These are phyloP conservation scores for Nemania bipapillata DNA, from an alignment of 2,329 filamentous ascomycete genomes.

Conservation along the genomic window DNA sequence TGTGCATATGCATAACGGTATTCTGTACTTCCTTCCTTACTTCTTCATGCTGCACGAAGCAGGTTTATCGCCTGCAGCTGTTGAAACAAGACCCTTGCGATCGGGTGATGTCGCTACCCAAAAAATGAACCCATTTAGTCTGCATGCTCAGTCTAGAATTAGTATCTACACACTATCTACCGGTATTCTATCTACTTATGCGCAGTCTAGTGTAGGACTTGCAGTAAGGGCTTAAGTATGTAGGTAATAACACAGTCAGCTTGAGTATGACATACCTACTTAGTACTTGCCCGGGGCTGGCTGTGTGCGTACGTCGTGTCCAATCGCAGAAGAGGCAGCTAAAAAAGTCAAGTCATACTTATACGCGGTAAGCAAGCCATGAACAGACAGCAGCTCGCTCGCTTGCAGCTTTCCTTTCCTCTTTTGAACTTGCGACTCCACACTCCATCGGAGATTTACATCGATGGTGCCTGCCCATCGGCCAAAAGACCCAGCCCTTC, in stretches of 20 bases:
- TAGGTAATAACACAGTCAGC: constrained; percentile 20
- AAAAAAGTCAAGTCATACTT: not conserved
- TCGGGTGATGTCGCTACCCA: not conserved
- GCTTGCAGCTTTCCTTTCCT: constrained; percentile 19
- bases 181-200: not conserved
- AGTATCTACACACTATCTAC: no score
- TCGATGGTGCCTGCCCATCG: not conserved
- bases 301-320: constrained; percentile 4
- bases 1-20: not conserved
- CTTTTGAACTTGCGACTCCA: constrained; percentile 13
- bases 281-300: not conserved
- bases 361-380: not conserved
- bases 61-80: constrained; percentile 30
- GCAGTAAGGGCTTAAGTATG: no score
- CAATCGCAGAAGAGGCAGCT: constrained; percentile 4
- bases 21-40: not conserved
- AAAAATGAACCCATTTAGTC: constrained; percentile 12
- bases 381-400: constrained; percentile 16
- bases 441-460: constrained; percentile 34
- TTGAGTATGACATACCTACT: not conserved
- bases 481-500: no score
- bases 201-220: not conserved
- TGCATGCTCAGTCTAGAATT: constrained; percentile 5
- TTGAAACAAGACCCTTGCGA: constrained; percentile 33
- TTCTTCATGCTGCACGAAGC: constrained; percentile 2